Conservation (phyloP, 345 rosid species). For the Corchorus olitorius region DNA sequence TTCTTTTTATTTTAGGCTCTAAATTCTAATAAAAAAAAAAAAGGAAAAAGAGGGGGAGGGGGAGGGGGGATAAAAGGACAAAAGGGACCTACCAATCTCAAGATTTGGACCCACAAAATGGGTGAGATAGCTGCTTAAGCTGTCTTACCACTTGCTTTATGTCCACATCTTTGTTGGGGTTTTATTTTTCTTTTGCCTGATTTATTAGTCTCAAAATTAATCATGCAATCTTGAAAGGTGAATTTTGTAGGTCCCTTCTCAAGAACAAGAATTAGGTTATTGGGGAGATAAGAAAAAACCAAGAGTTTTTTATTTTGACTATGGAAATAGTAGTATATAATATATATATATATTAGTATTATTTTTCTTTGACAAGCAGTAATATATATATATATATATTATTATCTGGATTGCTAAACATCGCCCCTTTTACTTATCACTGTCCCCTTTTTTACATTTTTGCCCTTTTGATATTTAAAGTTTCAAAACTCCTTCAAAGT, state of each 20-base stretch:
- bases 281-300: not conserved
- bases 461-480: too few species aligned
- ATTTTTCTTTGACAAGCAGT: too few species aligned
- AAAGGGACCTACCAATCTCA: not conserved
- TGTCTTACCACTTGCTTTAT: conserved; percentile 19
- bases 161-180: conserved; percentile 22
- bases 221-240: conserved; percentile 27
- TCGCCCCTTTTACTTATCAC: too few species aligned
- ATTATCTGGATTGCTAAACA: too few species aligned
- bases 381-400: too few species aligned
- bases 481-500: too few species aligned
- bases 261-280: not conserved
- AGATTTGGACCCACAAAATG: conserved; percentile 4
- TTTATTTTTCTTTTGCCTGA: not conserved
- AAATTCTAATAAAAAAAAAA: not conserved
- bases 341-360: too few species aligned
- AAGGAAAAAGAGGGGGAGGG: too few species aligned
- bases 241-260: not conserved
- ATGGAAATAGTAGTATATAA: not conserved
- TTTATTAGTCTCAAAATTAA: conserved; percentile 15
- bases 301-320: not conserved
- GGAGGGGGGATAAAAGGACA: not conserved
- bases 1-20: not conserved
- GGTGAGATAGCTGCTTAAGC: conserved; percentile 24
- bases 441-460: too few species aligned